Evolutionary conservation across 495 filamentous ascomycete species (phyloP), one percentile per base, ranked within the genome.

Genomic region (Annulohypoxylon moriforme): DNA sequence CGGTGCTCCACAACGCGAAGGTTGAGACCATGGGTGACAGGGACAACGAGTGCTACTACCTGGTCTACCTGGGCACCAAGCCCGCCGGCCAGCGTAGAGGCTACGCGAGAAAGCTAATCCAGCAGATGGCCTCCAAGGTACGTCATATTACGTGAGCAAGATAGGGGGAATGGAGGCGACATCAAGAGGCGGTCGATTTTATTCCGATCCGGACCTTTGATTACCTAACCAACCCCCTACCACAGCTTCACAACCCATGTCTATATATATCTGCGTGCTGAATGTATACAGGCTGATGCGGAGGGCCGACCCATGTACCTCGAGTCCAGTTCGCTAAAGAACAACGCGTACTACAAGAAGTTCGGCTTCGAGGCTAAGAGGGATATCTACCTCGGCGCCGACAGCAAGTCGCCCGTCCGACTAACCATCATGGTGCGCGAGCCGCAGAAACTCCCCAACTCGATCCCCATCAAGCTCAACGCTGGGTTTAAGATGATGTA

Each of bases 361-460:
- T 87, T 90, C 73, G 92, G 90, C 42, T 95, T 94, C 74, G 84
- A 87, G 75, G 68, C 84, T 56, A 82, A 79, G 72, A 82, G 78
- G 68, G 85, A 86, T 60, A 85, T 95, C 70, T 79, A 83, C 73
- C 82, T 95, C 63, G 76, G 76, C 58, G 82, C 83, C 77, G 75
- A 89, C 18, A 87, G 84, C 31, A 79, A 81, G 56, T 85, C 85
- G 73, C 87, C 87, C n/a, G 85, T 94, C 24, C 83, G 83, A 58
- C 78, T 95, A 71, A 89, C 89, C 74, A 89, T 92, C 81, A 95
- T 95, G 92, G 88, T 93, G 46, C 83, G 92, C 52, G 87, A 92
- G 78, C 88, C 91, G 18, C 79, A 77, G 60, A 77, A 77, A 77
- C 69, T 76, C 60, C 46, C 75, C 60, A 68, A 74, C 59, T 74